Evolutionary conservation across 768 basidiomycete species (phyloP), one percentile per base, ranked within the genome.

Genomic region (Calocybe indica): DNA sequence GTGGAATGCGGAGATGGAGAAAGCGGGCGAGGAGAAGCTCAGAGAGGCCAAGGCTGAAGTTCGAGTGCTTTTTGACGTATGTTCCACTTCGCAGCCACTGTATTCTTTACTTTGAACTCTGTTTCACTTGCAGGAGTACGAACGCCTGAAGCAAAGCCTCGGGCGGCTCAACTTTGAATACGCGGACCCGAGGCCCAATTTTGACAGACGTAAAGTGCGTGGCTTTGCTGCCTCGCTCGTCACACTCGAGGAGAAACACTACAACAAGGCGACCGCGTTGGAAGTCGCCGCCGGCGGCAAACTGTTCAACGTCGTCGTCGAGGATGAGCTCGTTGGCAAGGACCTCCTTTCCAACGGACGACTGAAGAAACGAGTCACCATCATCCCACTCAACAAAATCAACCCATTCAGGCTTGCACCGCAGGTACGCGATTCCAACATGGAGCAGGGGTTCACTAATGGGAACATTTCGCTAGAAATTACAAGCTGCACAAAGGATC

Each of bases 301-400:
- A 54, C 72, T 99, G 7, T 96, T 88, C 67, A 92, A 98, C 53
- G 91, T 98, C 34, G 88, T 98, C 28, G 89, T 98, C 6, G 83
- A 94, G 54, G 83, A 95, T 59, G 93, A 97, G 65, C 78, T 78
- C 47, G 80, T 94, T 39, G 94, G 92, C 29, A 88, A 87, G 56
- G 82, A 88, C 29, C 75, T 98, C 22, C 69, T 98, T 40, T 79
- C 87, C 60, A 81, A 86, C 40, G 75, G 76, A 8, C 59, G 72
- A 42, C 78, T 98, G 55, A 85, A 80, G 70, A 92, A 87, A 65
- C 82, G 93, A 13, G 88, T 95, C 13, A 96, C 92, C 0, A 82
- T 96, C 63, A 92, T 98, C 54, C 95, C 95, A 0, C 70, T 99
- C 41, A 95, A 85, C 65, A 95, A 92, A 70, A 94, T 99, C 22